Evolutionary conservation across 179 eudicot genomes (phyloP).

Genomic region (Drosera spatulata): DNA sequence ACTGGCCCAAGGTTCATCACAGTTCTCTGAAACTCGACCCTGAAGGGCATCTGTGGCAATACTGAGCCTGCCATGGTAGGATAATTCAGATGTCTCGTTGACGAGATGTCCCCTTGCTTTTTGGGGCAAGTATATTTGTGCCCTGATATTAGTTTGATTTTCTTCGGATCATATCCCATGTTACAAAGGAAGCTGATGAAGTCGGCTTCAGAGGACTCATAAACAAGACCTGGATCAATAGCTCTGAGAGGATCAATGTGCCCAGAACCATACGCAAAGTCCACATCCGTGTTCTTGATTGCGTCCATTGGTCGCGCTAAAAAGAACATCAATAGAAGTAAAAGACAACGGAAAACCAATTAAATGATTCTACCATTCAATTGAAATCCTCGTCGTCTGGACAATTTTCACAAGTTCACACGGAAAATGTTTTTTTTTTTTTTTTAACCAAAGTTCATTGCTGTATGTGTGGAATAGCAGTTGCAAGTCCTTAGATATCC

Average conservation of each 20-base stretch:
- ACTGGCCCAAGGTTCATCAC: constrained; percentile 27
- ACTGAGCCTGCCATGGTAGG: constrained; percentile 14
- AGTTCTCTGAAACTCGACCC: constrained; percentile 9
- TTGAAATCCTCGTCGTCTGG: no score
- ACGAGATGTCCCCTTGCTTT: neutral
- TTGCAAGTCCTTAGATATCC: no score
- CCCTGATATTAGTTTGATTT: neutral
- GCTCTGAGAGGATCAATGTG: constrained; percentile 21
- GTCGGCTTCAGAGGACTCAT: constrained; percentile 9
- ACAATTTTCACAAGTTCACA: no score
- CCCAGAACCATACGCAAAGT: constrained; percentile 28
- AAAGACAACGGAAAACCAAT: neutral
- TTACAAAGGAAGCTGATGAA: constrained; percentile 18
- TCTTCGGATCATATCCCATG: constrained; percentile 2
- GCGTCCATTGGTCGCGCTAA: constrained; percentile 19
- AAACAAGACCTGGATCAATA: no score
- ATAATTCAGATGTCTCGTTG: constrained; percentile 17
- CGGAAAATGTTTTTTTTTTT: no score
- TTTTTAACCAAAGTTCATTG: no score
- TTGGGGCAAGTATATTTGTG: constrained; percentile 9
- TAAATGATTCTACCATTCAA: no score
- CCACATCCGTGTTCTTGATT: constrained; percentile 11
- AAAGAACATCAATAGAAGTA: neutral
- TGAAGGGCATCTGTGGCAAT: neutral
- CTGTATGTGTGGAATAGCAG: no score